Percentiles rank a stretch among this genome's conserved stretches.
These are phyloP conservation scores for Rhizoctonia solani DNA, from an alignment of 1,284 basidiomycete genomes.

Conservation along the genomic window DNA sequence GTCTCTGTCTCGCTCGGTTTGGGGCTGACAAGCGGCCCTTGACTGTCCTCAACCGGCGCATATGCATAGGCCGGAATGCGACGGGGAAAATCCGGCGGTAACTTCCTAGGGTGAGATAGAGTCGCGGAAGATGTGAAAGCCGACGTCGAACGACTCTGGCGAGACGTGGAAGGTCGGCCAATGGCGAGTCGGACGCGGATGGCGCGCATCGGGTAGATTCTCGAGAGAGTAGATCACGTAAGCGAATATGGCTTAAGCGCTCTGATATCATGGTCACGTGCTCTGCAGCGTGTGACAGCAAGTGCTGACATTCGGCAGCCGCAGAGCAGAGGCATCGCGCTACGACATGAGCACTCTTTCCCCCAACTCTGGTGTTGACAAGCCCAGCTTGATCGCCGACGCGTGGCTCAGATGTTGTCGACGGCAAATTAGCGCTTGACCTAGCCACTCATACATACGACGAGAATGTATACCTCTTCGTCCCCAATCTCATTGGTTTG, in stretches of 20 bases:
- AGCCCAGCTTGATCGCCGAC: too few species aligned
- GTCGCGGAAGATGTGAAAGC: neutral
- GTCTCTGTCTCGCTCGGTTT: neutral
- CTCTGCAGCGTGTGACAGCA: neutral
- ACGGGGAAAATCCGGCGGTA: slow-evolving; percentile 15
- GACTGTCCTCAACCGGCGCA: slow-evolving; percentile 3
- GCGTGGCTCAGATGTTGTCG: slow-evolving; percentile 47
- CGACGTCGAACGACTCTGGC: neutral
- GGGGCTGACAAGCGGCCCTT: neutral
- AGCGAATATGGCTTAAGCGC: slow-evolving; percentile 1
- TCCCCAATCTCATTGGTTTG: slow-evolving; percentile 93
- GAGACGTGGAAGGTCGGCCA: neutral
- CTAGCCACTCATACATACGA: slow-evolving; percentile 82
- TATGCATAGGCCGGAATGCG: neutral
- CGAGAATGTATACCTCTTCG: slow-evolving; percentile 95
- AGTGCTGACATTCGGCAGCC: slow-evolving; percentile 26
- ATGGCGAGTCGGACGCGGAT: slow-evolving; percentile 3
- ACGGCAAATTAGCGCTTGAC: slow-evolving; percentile 78
- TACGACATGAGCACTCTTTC: neutral
- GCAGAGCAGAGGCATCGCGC: neutral
- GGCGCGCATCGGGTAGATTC: slow-evolving; percentile 5
- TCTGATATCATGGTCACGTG: slow-evolving; percentile 1
- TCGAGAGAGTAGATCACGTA: neutral
- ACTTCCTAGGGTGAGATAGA: neutral
- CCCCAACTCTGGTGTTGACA: neutral